Base-by-base conservation (phyloP, 257 asterid genomes). In the Fraxinus excelsior region DNA sequence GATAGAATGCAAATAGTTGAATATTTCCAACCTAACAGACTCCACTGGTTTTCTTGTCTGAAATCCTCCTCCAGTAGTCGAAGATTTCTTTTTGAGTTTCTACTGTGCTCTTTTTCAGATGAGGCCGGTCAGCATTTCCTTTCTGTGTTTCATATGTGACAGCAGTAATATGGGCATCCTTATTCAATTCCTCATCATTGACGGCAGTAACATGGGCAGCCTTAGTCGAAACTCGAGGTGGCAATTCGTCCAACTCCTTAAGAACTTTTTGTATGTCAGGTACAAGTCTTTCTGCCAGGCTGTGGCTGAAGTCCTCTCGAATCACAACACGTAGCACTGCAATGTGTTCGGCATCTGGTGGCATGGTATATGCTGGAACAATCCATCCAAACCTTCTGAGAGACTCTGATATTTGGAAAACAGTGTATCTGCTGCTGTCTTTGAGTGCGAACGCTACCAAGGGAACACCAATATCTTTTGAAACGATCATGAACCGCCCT, bases 321-420 rank as follows among this genome's bases (percentile, higher is more conserved):
- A 93, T 73, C 34, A 93, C 97, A 3, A 86, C 90, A 0, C 97
- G 91, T 0, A 90, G 85, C 16, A 90, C 88, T 0, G 89, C 85
- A 16, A 93, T 9, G 79, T 88, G 90, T 81, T 93, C 94, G 0
- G 94, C 96, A 37, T 91, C 75, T 0, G 91, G 84, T 8, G 97
- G 97, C 94, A 93, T 88, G 21, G 97, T 88, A 86, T 92, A 91
- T 0, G 97, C 97, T 0, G 96, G 97, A 60, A 91, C 88, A 5
- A 91, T 91, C 97, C 97, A 93, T 68, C 96, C 97, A 35, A 88
- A 91, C 80, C 90, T 84, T 80, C 94, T 84, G 19, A 93, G 90
- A 9, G 87, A 84, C 38, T 91, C 96, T n/a, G 96, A 80, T 44
- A 93, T 76, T 51, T 91, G 91, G 28, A 89, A 91, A 70, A 88